Evolutionary conservation across 2,329 filamentous ascomycete species (phyloP).

Genomic region (Fusarium sp.): DNA sequence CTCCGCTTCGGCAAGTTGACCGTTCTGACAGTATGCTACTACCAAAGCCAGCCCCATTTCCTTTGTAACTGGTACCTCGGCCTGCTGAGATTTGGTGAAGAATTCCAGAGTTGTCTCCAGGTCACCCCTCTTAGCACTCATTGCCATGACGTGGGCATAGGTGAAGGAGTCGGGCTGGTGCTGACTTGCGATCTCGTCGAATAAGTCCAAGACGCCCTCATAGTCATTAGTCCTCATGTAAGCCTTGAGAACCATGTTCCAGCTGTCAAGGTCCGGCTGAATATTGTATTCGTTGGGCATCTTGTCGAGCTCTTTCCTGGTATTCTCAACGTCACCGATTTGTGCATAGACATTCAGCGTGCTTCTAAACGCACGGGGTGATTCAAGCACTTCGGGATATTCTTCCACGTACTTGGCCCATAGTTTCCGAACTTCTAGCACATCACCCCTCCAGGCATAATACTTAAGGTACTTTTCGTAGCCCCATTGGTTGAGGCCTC

Average conservation of each 20-base stretch:
- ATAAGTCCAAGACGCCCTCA: slow-evolving; percentile 71
- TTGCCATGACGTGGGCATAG: slow-evolving; percentile 78
- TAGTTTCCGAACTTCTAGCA: slow-evolving; percentile 56
- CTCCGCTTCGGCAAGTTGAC: slow-evolving; percentile 51
- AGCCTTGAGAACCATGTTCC: slow-evolving; percentile 82
- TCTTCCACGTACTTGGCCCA: slow-evolving; percentile 56
- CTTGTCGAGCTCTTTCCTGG: slow-evolving; percentile 70
- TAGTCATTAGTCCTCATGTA: slow-evolving; percentile 75
- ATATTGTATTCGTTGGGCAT: slow-evolving; percentile 67
- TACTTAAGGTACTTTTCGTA: slow-evolving; percentile 62
- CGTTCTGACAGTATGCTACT: slow-evolving; percentile 68
- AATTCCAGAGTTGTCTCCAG: slow-evolving; percentile 74
- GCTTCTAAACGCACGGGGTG: slow-evolving; percentile 60
- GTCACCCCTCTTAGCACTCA: slow-evolving; percentile 79
- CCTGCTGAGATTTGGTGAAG: slow-evolving; percentile 69
- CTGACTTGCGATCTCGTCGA: slow-evolving; percentile 66
- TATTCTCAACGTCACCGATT: slow-evolving; percentile 70
- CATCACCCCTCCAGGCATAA: slow-evolving; percentile 61
- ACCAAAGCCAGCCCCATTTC: slow-evolving; percentile 74
- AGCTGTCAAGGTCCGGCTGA: slow-evolving; percentile 68
- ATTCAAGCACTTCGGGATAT: slow-evolving; percentile 50
- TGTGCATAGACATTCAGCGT: slow-evolving; percentile 79
- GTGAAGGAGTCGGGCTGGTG: slow-evolving; percentile 70
- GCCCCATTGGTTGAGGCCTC: slow-evolving; percentile 55
- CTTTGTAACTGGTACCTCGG: slow-evolving; percentile 61